Percentiles rank a stretch among this genome's conserved stretches.
Evolutionary conservation across 2,329 filamentous ascomycete genomes (phyloP).

Genomic region (Teratosphaeriaceae sp.): DNA sequence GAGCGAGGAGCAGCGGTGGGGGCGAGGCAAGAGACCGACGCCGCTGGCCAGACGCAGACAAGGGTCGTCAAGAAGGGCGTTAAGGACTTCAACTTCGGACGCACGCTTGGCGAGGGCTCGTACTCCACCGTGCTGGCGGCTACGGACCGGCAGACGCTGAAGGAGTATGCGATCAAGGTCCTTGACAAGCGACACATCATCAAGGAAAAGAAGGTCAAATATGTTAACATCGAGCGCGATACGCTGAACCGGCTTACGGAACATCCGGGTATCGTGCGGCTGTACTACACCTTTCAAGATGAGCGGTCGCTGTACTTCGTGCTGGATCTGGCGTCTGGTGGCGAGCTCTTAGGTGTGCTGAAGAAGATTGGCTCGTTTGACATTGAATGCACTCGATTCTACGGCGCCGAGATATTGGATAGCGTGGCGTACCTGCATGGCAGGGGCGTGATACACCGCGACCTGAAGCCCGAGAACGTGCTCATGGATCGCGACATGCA

Average conservation of each 20-base stretch:
- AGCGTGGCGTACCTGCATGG: constrained; percentile 98
- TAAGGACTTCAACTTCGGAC: constrained; percentile 90
- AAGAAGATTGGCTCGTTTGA: constrained; percentile 96
- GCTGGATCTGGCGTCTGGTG: constrained; percentile 83
- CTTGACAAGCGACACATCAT: constrained; percentile 98
- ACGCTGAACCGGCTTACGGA: constrained; percentile 93
- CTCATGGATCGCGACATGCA: constrained; percentile 93
- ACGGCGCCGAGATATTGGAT: constrained; percentile 91
- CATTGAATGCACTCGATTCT: constrained; percentile 88
- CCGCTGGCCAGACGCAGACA: constrained; percentile 66
- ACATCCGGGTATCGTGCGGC: constrained; percentile 88
- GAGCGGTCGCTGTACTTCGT: constrained; percentile 96
- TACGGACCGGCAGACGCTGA: constrained; percentile 86
- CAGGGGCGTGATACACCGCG: constrained; percentile 89
- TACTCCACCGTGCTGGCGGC: constrained; percentile 95
- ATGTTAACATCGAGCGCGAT: constrained; percentile 99
- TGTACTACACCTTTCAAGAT: constrained; percentile 99
- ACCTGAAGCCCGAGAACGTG: constrained; percentile 95
- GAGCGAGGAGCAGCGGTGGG: constrained; percentile 86
- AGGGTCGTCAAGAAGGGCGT: constrained; percentile 94
- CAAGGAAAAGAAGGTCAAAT: constrained; percentile 99
- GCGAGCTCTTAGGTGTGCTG: constrained; percentile 83
- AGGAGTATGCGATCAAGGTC: constrained; percentile 97
- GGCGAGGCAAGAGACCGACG: constrained; percentile 75
- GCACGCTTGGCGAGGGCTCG: constrained; percentile 87